Evolutionary conservation across 257 asterid genomes (phyloP).

Genomic region (Striga asiatica): DNA sequence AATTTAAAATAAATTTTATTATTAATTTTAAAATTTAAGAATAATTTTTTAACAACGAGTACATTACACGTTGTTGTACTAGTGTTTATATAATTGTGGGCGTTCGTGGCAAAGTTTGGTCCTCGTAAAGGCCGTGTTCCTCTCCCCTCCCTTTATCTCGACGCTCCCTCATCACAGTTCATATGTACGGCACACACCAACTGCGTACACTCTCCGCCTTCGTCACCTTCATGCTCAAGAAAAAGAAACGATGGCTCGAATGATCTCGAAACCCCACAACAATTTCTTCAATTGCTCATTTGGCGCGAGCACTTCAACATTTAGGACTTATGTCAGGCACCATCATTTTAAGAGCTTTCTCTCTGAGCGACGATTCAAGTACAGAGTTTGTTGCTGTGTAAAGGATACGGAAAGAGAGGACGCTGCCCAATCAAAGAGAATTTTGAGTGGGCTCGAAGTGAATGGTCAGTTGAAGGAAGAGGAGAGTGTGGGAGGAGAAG

Average conservation of each 20-base stretch:
- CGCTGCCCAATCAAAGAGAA: constrained; percentile 24
- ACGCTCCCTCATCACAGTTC: constrained; percentile 13
- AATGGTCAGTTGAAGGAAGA: constrained; percentile 38
- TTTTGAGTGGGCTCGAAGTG: constrained; percentile 28
- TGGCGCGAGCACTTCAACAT: constrained; percentile 26
- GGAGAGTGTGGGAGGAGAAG: constrained; percentile 21
- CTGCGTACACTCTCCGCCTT: neutral
- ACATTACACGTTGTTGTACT: too few species aligned
- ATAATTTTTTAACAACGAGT: too few species aligned
- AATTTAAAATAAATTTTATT: too few species aligned
- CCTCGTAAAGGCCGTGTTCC: constrained; percentile 21
- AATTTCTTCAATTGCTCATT: constrained; percentile 19
- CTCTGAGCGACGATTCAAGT: constrained; percentile 26
- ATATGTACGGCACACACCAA: neutral
- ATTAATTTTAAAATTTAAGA: too few species aligned
- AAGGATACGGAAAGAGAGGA: constrained; percentile 47
- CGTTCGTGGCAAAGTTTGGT: constrained; percentile 45
- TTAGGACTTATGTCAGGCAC: constrained; percentile 15
- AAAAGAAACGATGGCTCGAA: constrained; percentile 30
- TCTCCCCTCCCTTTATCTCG: neutral
- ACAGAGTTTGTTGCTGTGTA: constrained; percentile 54
- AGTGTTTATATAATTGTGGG: too few species aligned
- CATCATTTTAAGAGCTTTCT: constrained; percentile 18
- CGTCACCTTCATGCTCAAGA: neutral
- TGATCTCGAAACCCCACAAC: constrained; percentile 33